These are phyloP conservation scores for Syncephalis fuscata DNA, from an alignment of 371 early-diverging fungal genomes.

Conservation along the genomic window DNA sequence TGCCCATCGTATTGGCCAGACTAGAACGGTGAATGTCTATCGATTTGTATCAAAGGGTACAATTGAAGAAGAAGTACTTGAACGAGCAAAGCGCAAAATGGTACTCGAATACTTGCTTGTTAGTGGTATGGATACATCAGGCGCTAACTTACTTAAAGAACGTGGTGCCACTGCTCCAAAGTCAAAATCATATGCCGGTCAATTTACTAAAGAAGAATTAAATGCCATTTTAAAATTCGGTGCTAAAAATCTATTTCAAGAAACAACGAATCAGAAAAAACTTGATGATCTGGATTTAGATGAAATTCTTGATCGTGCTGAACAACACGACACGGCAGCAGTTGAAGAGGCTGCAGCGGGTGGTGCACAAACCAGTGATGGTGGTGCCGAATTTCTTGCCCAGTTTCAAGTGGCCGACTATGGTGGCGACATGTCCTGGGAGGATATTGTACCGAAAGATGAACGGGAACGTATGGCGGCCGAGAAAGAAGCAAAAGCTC, in stretches of 20 bases:
- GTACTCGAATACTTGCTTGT: slow-evolving; percentile 96
- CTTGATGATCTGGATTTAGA: slow-evolving; percentile 89
- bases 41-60: slow-evolving; percentile 95
- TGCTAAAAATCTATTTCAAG: not conserved
- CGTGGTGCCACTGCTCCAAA: slow-evolving; percentile 1
- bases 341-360: too few species aligned
- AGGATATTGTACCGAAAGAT: slow-evolving; percentile 85
- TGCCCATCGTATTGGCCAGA: slow-evolving; percentile 98
- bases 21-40: slow-evolving; percentile 95
- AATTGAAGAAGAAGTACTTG: slow-evolving; percentile 96
- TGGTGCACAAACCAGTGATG: slow-evolving; percentile 35
- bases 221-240: slow-evolving; percentile 21
- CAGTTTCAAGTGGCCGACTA: slow-evolving; percentile 92
- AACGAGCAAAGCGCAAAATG: slow-evolving; percentile 97
- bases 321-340: slow-evolving; percentile 70
- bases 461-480: slow-evolving; percentile 53
- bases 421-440: slow-evolving; percentile 69
- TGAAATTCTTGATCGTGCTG: slow-evolving; percentile 87
- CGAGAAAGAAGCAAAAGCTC: slow-evolving; percentile 25
- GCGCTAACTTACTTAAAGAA: slow-evolving; percentile 43
- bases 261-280: slow-evolving; percentile 22
- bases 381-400: slow-evolving; percentile 79
- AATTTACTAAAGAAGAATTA: slow-evolving; percentile 69
- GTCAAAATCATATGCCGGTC: slow-evolving; percentile 16
- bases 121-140: slow-evolving; percentile 95